phyloP scores from a whole-genome alignment of 2,329 filamentous ascomycete genomes.

The Ceratocystis albifundus region DNA sequence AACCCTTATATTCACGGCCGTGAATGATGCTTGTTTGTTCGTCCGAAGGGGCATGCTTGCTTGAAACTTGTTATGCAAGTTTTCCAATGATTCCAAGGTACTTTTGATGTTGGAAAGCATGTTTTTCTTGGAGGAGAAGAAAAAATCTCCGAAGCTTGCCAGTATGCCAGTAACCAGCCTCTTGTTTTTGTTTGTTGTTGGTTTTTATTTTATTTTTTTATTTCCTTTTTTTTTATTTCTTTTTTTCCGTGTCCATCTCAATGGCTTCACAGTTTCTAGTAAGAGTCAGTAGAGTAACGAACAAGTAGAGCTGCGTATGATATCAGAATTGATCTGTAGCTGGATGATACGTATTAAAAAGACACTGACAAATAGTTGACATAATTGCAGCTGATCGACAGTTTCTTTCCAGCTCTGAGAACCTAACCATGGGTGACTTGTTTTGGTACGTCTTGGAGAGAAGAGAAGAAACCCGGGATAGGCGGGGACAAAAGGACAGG shows the following conservation, averaged over 20 bases:
- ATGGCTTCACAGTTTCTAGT: not conserved
- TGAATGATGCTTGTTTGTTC: not conserved
- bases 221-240: not conserved
- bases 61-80: not conserved
- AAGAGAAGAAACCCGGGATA: not conserved
- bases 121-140: not conserved
- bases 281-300: not conserved
- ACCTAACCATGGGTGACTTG: not conserved
- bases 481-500: not conserved
- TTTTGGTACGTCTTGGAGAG: not conserved
- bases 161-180: not conserved
- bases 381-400: not conserved
- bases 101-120: constrained; percentile 2
- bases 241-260: not conserved
- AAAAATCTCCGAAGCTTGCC: not conserved
- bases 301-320: not conserved
- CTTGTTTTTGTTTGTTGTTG: not conserved
- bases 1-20: not conserved
- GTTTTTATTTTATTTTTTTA: not conserved
- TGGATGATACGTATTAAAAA: not conserved
- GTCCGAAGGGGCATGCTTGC: not conserved
- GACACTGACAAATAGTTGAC: not conserved
- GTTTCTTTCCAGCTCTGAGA: not conserved
- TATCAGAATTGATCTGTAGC: not conserved
- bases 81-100: not conserved